phyloP scores from a whole-genome alignment of 306 rosid species.

The Astragalus glycyphyllos region DNA sequence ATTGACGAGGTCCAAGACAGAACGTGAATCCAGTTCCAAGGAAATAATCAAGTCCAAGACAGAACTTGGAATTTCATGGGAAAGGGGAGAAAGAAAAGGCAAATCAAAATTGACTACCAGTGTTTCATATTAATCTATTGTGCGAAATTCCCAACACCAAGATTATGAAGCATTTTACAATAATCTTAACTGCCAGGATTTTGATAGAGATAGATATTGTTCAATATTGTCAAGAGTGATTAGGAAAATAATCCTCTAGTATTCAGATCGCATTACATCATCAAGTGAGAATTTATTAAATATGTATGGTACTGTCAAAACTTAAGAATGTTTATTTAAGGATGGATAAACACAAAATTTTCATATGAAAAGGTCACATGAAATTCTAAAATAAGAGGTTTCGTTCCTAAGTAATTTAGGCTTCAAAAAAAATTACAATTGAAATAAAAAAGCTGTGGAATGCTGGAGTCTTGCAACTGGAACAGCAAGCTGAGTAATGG shows the following conservation, averaged over 20 bases:
- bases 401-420: not conserved
- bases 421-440: not conserved
- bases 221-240: conserved; percentile 18
- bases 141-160: conserved; percentile 26
- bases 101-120: conserved; percentile 1
- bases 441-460: not conserved
- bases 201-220: conserved; percentile 1
- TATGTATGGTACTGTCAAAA: not conserved
- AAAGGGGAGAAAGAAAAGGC: not conserved
- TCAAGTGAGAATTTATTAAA: not conserved
- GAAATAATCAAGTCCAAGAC: not conserved
- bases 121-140: not conserved
- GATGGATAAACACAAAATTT: not conserved
- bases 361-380: not conserved
- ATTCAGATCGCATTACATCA: not conserved
- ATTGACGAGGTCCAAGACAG: conserved; percentile 33
- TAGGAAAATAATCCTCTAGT: not conserved
- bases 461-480: conserved; percentile 5
- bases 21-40: conserved; percentile 15
- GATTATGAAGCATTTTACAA: not conserved
- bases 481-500: conserved; percentile 17
- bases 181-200: not conserved
- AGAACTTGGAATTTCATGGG: conserved; percentile 7
- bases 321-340: not conserved
- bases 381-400: not conserved